Evolutionary conservation across 2,329 filamentous ascomycete genomes (phyloP).

Genomic region (Helicocarpus griseus): DNA sequence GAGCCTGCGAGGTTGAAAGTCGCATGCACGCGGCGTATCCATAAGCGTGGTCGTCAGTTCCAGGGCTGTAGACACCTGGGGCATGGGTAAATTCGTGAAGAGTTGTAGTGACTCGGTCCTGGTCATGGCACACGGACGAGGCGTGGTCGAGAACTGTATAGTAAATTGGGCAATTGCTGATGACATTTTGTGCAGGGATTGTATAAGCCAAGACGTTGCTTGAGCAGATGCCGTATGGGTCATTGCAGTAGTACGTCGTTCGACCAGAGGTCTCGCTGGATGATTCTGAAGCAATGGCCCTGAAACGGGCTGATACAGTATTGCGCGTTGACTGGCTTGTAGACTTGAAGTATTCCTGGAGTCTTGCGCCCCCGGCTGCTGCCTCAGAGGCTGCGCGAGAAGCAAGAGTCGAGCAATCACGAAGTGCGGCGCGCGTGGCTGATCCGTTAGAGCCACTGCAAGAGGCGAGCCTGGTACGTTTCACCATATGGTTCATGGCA

Average conservation of each 20-base stretch:
- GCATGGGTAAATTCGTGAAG: conserved; percentile 59
- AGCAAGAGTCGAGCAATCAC: conserved; percentile 47
- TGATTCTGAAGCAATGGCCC: conserved; percentile 47
- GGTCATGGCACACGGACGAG: conserved; percentile 46
- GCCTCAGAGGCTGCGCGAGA: conserved; percentile 44
- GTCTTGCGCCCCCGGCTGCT: conserved; percentile 40
- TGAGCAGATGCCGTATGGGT: conserved; percentile 45
- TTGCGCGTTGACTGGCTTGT: conserved; percentile 37
- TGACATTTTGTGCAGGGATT: conserved; percentile 42
- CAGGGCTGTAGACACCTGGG: conserved; percentile 43
- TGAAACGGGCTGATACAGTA: conserved; percentile 44
- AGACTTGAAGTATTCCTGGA: conserved; percentile 57
- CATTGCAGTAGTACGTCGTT: conserved; percentile 50
- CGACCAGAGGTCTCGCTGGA: conserved; percentile 38
- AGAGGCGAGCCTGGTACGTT: conserved; percentile 45
- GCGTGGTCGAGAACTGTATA: conserved; percentile 40
- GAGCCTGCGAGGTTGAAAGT: conserved; percentile 41
- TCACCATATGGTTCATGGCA: conserved; percentile 29
- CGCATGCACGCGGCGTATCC: conserved; percentile 43
- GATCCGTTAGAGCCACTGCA: conserved; percentile 43
- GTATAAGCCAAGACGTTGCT: conserved; percentile 53
- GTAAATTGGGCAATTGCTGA: conserved; percentile 56
- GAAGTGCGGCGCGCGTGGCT: conserved; percentile 42
- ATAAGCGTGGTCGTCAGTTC: conserved; percentile 50
- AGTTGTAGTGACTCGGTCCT: conserved; percentile 56